Evolutionary conservation across 768 basidiomycete species (phyloP), one percentile per base, ranked within the genome.

Genomic region (Lepiota venenata): DNA sequence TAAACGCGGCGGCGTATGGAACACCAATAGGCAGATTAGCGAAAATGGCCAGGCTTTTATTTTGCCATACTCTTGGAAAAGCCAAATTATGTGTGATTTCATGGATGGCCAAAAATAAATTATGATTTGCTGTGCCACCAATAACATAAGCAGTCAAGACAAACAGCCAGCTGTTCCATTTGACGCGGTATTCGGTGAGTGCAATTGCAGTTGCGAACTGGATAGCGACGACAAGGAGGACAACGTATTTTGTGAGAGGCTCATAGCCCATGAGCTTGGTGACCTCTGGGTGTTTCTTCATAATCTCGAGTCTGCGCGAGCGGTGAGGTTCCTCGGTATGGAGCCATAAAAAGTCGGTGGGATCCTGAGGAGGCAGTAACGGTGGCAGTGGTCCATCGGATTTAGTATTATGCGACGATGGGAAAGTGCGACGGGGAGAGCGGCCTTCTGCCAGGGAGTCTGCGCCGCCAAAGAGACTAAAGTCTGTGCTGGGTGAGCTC

Each of bases 321-420:
- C 96, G 82, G 70, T 99, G 97, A 2, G 97, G 97, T 65, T 99
- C 97, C 71, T 99, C 97, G 0, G 93, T 97, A 86, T 98, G 91
- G 42, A 95, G 65, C 97, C 97, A 99, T 27, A 98, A 76, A 63
- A 97, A 98, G 61, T 98, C 96, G 0, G 76, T 69, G 1, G 91
- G 88, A 62, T 93, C 85, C 65, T 85, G 84, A 0, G 87, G 87
- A 2, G 39, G 46, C 5, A 41, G 37, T 2, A 41, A 16, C 3
- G 46, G 46, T 18, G 16, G 16, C 2, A n/a, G 32, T 16, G 46
- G 9, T 9, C 3, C 64, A 4, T 56, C 49, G 8, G 20, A 14
- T 32, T 47, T 47, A 3, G 29, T 6, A 18, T 18, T 36, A 18
- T 47, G 32, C 18, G 37, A 25, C 4, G 37, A 21, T 3, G 53